Base-by-base conservation (phyloP, 768 basidiomycete species). In the Suillus cothurnatus region DNA sequence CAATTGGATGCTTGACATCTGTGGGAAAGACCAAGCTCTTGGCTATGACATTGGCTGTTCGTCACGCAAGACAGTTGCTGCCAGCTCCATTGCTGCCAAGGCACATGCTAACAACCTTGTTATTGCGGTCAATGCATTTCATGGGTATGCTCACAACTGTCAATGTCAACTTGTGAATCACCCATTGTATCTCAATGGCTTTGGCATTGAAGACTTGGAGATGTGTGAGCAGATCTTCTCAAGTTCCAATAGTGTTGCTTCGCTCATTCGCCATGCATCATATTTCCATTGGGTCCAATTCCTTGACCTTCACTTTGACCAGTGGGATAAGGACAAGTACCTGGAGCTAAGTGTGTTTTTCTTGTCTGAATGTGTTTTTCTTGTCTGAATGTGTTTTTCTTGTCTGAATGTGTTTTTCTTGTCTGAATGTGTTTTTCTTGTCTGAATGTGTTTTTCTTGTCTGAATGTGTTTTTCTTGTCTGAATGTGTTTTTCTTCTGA, bases 41-140 rank as follows among this genome's bases (percentile, higher is more conserved):
- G 72, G 69, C 11, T 74, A 76, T 57, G 70, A 77, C 61, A 76
- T 78, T 28, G 74, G 75, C 7, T 77, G 76, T 66, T 63, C 50
- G 0, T 77, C 76, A 41, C 26, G 38, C 12, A 62, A 19, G 14
- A 77, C 72, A 2, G 59, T 73, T 3, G 15, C 34, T 2, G 28
- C 39, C 2, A 71, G 67, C 19, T 74, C 68, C 1, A 63, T 73
- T 7, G 68, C 64, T 6, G n/a, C 45, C 4, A 38, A 66, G 36
- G 66, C 68, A n/a, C n/a, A 61, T 8, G 41, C 31, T 17, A 36
- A 21, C 2, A 41, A 57, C 21, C 62, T 64, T 49, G 57, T 61
- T 1, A 62, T 65, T 34, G 72, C 69, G 19, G 67, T 72, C 57
- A 71, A 64, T 53, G 49, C 65, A 8, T 72, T 70, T 34, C 71